These are phyloP conservation scores for Bruguiera hainesii DNA, from an alignment of 441 rosid genomes.

Conservation along the genomic window DNA sequence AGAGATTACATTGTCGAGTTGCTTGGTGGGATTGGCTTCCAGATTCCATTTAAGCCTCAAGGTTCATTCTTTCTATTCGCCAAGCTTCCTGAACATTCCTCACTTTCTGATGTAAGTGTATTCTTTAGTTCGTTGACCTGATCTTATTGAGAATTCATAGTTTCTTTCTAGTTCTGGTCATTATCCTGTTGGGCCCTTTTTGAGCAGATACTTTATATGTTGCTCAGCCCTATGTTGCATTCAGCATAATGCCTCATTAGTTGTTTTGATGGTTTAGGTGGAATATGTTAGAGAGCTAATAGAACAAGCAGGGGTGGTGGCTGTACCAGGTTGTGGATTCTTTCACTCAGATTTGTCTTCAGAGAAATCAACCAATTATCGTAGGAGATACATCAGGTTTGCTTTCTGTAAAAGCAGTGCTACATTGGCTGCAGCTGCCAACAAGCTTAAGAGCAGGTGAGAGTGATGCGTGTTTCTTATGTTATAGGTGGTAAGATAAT, in stretches of 20 bases:
- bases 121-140: not conserved
- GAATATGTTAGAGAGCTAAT: slow-evolving; percentile 50
- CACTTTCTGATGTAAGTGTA: slow-evolving; percentile 43
- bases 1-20: slow-evolving; percentile 44
- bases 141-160: not conserved
- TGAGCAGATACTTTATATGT: not conserved
- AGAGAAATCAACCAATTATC: slow-evolving; percentile 21
- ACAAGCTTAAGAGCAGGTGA: slow-evolving; percentile 27
- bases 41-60: slow-evolving; percentile 47
- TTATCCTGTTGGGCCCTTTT: not conserved
- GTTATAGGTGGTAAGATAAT: too few relatives aligned
- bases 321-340: slow-evolving; percentile 60
- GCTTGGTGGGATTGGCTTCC: slow-evolving; percentile 41
- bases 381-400: slow-evolving; percentile 48
- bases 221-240: not conserved
- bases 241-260: not conserved
- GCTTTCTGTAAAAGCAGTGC: slow-evolving; percentile 57
- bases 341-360: slow-evolving; percentile 31
- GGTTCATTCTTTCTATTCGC: slow-evolving; percentile 58
- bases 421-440: slow-evolving; percentile 46
- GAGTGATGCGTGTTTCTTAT: not conserved
- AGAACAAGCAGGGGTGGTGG: slow-evolving; percentile 52
- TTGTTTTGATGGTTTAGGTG: slow-evolving; percentile 32
- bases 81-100: slow-evolving; percentile 43
- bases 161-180: not conserved